Conservation (phyloP, 495 filamentous ascomycete species). For the Zalerion maritima region DNA sequence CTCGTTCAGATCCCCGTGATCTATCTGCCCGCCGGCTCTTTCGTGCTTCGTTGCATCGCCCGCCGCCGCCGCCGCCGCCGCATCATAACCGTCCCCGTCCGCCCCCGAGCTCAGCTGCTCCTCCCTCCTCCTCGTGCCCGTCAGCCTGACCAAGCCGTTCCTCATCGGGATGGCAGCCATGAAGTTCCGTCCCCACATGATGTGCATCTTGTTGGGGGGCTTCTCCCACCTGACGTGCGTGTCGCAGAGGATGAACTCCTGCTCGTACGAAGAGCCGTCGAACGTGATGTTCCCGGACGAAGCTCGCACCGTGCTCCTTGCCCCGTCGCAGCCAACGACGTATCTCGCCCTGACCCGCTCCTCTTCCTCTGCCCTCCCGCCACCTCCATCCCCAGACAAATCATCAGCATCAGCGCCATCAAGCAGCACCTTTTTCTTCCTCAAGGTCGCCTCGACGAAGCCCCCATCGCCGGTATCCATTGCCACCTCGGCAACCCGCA, state of each 20-base stretch:
- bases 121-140: slow-evolving; percentile 8
- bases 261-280: slow-evolving; percentile 24
- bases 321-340: slow-evolving; percentile 31
- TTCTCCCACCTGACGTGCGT: slow-evolving; percentile 18
- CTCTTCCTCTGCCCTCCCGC: slow-evolving; percentile 2
- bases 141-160: slow-evolving; percentile 15
- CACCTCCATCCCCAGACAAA: slow-evolving; percentile 1
- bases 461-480: slow-evolving; percentile 5
- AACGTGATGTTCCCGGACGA: slow-evolving; percentile 23
- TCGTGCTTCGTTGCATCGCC: too few relatives aligned
- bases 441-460: neutral
- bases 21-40: too few relatives aligned
- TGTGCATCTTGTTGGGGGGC: slow-evolving; percentile 12
- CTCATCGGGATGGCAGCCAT: slow-evolving; percentile 18
- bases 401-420: slow-evolving; percentile 3
- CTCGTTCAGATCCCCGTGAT: too few relatives aligned
- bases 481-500: slow-evolving; percentile 6
- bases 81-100: too few relatives aligned
- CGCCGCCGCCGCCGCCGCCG: too few relatives aligned
- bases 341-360: slow-evolving; percentile 10
- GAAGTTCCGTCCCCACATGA: slow-evolving; percentile 13
- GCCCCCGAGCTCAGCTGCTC: too few relatives aligned
- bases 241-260: slow-evolving; percentile 33
- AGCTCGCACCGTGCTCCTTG: slow-evolving; percentile 25
- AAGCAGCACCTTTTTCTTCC: slow-evolving; percentile 3